Evolutionary conservation across 140 eudicot genomes (phyloP), one percentile per base, ranked within the genome.

Genomic region (Anethum foeniculum): DNA sequence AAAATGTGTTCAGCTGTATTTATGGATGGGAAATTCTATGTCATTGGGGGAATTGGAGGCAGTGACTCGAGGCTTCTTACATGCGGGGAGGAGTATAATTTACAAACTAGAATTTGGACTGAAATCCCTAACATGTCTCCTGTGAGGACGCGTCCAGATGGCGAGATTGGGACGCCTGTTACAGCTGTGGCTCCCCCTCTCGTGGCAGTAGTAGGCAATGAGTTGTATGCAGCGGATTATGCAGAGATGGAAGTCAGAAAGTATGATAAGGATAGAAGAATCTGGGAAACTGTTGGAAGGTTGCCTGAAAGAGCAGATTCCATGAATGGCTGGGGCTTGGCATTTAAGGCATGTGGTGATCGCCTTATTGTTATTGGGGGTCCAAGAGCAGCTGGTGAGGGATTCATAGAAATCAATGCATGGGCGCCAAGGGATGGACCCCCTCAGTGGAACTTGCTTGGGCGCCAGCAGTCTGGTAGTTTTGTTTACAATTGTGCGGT

Each of bases 401-500:
- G 97, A 49, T 85, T 71, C 74, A 87, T 94, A 38, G 97, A 92
- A 83, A 92, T 94, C 74, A 92, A 94, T 86, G 86, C 98, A 48
- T 92, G 98, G 98, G 89, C 80, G 39, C 98, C 98, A 9, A 75
- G 88, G 48, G 97, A 90, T 54, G 97, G 91, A 15, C 97, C 97
- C 0, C 94, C 96, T 3, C 86, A 81, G 13, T 94, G 98, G 98
- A 85, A 85, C 6, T 72, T 86, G 91, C 97, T 94, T 52, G 96
- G 87, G 65, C 67, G 86, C 71, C 90, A 92, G 84, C 94, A 87
- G 74, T 90, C 93, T 9, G 85, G 89, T 68, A 92, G 91, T 86
- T 94, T 94, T 88, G 98, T 94, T 34, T 94, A 90, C 93, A 94
- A 92, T 83, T 94, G 98, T 84, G 97, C 97, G 6, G 97, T 95